phyloP scores from a whole-genome alignment of 805 yeast genomes.

The Hanseniaspora guilliermondii region DNA sequence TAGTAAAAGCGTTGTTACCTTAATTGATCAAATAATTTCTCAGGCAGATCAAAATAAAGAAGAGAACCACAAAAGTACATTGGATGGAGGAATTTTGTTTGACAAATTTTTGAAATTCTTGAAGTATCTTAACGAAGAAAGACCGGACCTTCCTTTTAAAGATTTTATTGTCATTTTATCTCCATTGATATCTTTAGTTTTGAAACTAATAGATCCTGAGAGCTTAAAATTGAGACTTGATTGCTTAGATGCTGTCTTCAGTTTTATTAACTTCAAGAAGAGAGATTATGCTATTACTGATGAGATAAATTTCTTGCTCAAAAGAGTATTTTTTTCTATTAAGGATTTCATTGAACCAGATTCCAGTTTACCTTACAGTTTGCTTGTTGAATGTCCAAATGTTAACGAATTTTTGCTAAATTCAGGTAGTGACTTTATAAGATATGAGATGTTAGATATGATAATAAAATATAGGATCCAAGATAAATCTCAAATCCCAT shows the following conservation, averaged over 20 bases:
- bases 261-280: constrained; percentile 36
- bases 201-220: constrained; percentile 32
- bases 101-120: constrained; percentile 56
- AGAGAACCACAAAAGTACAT: background rate
- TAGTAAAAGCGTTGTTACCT: constrained; percentile 50
- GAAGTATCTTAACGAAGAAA: constrained; percentile 38
- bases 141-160: constrained; percentile 54
- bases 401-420: constrained; percentile 7
- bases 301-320: constrained; percentile 8
- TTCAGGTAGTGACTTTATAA: background rate
- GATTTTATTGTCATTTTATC: constrained; percentile 55
- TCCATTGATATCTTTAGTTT: constrained; percentile 50
- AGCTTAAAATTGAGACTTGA: constrained; percentile 45
- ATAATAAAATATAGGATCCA: background rate
- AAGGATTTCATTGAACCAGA: constrained; percentile 3
- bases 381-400: background rate
- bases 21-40: constrained; percentile 51
- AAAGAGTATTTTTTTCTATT: background rate
- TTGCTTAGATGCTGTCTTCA: constrained; percentile 50
- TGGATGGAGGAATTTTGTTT: constrained; percentile 34
- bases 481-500: background rate
- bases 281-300: constrained; percentile 25
- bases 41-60: constrained; percentile 4
- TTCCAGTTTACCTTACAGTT: background rate
- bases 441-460: constrained; percentile 7